These are phyloP conservation scores for Phyllosticta capitalensis DNA, from an alignment of 2,329 filamentous ascomycete genomes.

Conservation along the genomic window DNA sequence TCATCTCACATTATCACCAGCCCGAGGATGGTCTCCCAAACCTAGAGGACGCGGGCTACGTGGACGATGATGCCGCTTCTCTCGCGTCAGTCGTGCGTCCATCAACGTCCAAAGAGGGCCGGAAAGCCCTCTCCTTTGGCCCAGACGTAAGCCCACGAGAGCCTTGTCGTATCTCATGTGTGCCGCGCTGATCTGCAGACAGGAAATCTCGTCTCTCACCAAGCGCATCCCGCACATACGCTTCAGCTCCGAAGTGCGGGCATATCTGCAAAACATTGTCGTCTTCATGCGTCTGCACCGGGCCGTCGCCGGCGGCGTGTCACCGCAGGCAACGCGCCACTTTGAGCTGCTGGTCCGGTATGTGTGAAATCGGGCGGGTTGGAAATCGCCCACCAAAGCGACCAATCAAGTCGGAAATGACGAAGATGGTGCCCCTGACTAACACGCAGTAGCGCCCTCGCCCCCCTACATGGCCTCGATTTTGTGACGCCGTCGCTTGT, in stretches of 20 bases:
- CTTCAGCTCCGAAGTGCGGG: conserved; percentile 65
- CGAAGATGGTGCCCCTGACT: conserved; percentile 15
- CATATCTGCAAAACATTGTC: conserved; percentile 81
- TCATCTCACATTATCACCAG: conserved; percentile 79
- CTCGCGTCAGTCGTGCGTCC: conserved; percentile 30
- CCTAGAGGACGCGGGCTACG: conserved; percentile 48
- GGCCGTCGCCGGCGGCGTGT: conserved; percentile 68
- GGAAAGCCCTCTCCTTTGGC: conserved; percentile 28
- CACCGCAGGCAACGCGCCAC: conserved; percentile 68
- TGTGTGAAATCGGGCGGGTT: conserved; percentile 13
- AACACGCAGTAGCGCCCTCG: conserved; percentile 50
- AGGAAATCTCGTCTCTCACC: conserved; percentile 50
- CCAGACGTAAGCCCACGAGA: conserved; percentile 31
- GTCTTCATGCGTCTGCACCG: conserved; percentile 82
- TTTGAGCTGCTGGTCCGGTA: conserved; percentile 58
- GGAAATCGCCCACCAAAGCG: not conserved
- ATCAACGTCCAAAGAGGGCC: conserved; percentile 16
- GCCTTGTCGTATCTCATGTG: not conserved
- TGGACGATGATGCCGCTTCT: conserved; percentile 23
- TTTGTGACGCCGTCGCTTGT: conserved; percentile 81
- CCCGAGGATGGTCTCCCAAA: conserved; percentile 63
- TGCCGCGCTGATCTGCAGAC: not conserved
- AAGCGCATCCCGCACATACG: conserved; percentile 49
- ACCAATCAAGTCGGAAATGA: not conserved
- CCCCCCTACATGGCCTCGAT: conserved; percentile 68